Percentiles rank a stretch among this genome's conserved stretches.
Evolutionary conservation across 1,139 yeast genomes (phyloP).

Genomic region (Diutina neorugosa): DNA sequence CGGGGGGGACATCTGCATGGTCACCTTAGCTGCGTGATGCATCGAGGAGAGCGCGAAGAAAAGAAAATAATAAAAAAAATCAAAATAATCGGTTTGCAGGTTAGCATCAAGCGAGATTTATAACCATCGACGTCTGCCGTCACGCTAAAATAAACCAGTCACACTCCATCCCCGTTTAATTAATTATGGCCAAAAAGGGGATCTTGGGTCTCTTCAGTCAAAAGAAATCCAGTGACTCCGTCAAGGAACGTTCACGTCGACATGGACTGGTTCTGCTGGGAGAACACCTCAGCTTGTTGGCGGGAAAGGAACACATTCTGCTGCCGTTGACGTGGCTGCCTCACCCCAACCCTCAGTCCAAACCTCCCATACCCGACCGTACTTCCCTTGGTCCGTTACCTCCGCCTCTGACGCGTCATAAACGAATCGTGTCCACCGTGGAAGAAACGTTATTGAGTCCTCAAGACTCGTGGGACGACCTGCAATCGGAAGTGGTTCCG

Average conservation of each 20-base stretch:
- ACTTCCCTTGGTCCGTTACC: neutral
- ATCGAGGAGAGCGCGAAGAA: neutral
- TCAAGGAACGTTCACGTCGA: neutral
- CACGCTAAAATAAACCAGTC: neutral
- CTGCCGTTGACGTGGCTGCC: neutral
- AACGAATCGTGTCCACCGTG: constrained; percentile 1
- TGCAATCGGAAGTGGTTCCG: neutral
- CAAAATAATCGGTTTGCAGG: neutral
- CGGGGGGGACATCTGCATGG: neutral
- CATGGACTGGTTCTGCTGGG: neutral
- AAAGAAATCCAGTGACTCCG: neutral
- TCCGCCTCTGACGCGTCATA: neutral
- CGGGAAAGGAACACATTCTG: neutral
- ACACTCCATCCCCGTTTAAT: neutral
- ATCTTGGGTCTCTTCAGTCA: neutral
- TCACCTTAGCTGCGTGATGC: neutral
- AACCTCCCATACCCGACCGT: neutral
- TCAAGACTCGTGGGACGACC: neutral
- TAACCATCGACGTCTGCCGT: neutral
- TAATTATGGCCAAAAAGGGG: constrained; percentile 1
- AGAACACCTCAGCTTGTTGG: neutral
- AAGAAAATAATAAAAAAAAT: no score
- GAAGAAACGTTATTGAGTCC: neutral
- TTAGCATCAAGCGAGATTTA: neutral
- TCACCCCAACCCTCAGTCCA: neutral